These are phyloP conservation scores for Scutellaria barbata DNA, from an alignment of 257 asterid genomes.

Conservation along the genomic window DNA sequence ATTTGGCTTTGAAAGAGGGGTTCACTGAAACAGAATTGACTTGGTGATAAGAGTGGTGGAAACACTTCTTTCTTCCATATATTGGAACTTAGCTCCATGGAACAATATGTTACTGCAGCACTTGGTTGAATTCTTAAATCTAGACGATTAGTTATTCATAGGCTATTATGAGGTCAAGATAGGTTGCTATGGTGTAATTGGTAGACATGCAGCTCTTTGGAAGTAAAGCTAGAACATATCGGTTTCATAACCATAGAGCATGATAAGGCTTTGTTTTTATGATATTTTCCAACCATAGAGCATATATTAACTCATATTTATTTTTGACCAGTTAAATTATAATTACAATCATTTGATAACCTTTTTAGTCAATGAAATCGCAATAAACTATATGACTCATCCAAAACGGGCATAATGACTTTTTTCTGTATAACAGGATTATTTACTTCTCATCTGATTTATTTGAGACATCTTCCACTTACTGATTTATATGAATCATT, in stretches of 20 bases:
- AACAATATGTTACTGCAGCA: not conserved
- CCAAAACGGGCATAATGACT: too few relatives aligned
- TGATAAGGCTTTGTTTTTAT: too few relatives aligned
- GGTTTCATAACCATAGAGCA: not conserved
- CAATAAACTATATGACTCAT: too few relatives aligned
- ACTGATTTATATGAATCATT: too few relatives aligned
- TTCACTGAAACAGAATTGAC: not conserved
- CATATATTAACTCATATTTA: too few relatives aligned
- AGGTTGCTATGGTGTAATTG: not conserved
- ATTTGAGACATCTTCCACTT: too few relatives aligned
- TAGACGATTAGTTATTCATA: not conserved
- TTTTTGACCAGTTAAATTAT: too few relatives aligned
- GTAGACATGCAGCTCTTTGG: not conserved
- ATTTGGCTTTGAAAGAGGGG: slow-evolving; percentile 1
- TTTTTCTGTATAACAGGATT: too few relatives aligned
- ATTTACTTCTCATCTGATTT: too few relatives aligned
- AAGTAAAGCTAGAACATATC: not conserved
- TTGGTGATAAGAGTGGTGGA: not conserved
- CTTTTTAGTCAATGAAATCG: too few relatives aligned
- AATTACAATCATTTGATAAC: too few relatives aligned
- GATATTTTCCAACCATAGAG: too few relatives aligned
- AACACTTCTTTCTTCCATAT: not conserved
- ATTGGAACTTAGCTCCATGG: not conserved
- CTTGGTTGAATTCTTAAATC: not conserved
- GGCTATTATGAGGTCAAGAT: not conserved